Conservation (phyloP, 495 filamentous ascomycete genomes). For the Cladorrhinum samala region DNA sequence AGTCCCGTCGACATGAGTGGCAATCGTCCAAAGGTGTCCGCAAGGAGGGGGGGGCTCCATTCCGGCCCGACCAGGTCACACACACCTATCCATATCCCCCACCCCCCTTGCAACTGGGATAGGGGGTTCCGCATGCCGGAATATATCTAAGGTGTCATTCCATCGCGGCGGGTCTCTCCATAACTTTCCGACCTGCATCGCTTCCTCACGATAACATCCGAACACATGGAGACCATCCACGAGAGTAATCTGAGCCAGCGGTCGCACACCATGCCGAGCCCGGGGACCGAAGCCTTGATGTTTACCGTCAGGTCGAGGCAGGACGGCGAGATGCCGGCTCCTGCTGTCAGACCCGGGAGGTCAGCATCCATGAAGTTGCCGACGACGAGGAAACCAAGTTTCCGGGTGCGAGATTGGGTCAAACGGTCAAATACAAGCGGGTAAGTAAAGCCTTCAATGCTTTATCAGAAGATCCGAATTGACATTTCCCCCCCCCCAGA, state of each 20-base stretch:
- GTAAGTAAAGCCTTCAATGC: constrained; percentile 3
- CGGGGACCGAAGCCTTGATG: constrained; percentile 1
- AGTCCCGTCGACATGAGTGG: neutral
- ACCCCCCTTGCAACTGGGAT: neutral
- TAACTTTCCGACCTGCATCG: neutral
- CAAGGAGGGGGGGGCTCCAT: neutral
- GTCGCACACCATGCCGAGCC: neutral
- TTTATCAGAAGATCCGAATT: neutral
- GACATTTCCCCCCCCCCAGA: neutral
- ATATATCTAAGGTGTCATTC: neutral
- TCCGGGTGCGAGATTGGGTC: constrained; percentile 23
- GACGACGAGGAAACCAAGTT: constrained; percentile 14
- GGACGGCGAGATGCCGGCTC: neutral
- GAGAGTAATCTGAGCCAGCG: neutral
- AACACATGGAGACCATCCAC: constrained; percentile 2
- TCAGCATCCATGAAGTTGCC: constrained; percentile 14
- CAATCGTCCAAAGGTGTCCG: neutral
- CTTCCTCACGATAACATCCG: neutral
- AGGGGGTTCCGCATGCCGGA: neutral
- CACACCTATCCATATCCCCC: too few species aligned
- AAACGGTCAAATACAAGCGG: constrained; percentile 23
- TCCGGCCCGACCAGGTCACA: neutral
- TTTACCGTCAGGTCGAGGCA: neutral
- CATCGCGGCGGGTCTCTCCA: neutral
- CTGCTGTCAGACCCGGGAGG: neutral